phyloP scores from a whole-genome alignment of 1,284 basidiomycete genomes.

The Prillingera fragicola region DNA sequence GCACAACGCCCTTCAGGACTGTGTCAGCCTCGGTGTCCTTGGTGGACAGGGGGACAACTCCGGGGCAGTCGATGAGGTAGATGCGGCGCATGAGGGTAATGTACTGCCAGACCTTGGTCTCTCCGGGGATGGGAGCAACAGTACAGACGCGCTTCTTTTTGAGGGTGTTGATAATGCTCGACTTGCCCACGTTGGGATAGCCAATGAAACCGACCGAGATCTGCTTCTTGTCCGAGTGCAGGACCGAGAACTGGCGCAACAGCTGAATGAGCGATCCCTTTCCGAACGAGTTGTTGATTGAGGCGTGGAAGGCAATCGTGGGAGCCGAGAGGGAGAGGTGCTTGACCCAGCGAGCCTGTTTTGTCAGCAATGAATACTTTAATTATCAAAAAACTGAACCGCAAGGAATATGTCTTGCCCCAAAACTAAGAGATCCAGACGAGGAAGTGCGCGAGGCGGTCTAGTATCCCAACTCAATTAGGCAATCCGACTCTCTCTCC shows the following conservation, averaged over 20 bases:
- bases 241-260: constrained; percentile 89
- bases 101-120: constrained; percentile 99
- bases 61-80: constrained; percentile 98
- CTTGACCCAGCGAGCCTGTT: constrained; percentile 93
- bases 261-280: constrained; percentile 97
- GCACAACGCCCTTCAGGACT: constrained; percentile 94
- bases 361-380: constrained; percentile 12
- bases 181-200: constrained; percentile 98
- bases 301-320: constrained; percentile 97
- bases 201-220: constrained; percentile 97
- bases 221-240: constrained; percentile 99
- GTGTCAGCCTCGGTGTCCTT: constrained; percentile 88
- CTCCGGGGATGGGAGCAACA: constrained; percentile 94
- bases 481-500: constrained; percentile 38
- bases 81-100: constrained; percentile 93
- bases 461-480: constrained; percentile 50
- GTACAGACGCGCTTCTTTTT: constrained; percentile 98
- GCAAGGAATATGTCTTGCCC: constrained; percentile 31
- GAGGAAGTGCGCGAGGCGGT: constrained; percentile 22
- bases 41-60: constrained; percentile 87
- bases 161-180: constrained; percentile 95
- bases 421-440: constrained; percentile 50
- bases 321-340: constrained; percentile 90
- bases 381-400: constrained; percentile 7
- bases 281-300: constrained; percentile 97